Evolutionary conservation across 495 filamentous ascomycete genomes (phyloP).

Genomic region (Parmelia sp.): DNA sequence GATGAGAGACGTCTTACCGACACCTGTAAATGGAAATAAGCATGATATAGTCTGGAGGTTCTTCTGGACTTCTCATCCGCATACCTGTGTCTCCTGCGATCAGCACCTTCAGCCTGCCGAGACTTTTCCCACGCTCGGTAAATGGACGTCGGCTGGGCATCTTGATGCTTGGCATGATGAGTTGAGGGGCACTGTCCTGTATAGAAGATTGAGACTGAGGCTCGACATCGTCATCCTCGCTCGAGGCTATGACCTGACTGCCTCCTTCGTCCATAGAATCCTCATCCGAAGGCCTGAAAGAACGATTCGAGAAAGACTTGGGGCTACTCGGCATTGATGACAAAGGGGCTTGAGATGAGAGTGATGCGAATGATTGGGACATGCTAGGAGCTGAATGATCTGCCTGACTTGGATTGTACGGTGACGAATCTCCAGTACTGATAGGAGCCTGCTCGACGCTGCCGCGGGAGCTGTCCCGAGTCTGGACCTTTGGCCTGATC

Average conservation of each 20-base stretch:
- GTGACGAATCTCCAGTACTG: slow-evolving; percentile 15
- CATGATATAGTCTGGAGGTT: background rate
- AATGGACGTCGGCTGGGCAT: slow-evolving; percentile 94
- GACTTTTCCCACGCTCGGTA: slow-evolving; percentile 73
- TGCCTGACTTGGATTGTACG: slow-evolving; percentile 22
- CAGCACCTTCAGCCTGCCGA: slow-evolving; percentile 83
- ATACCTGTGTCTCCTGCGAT: slow-evolving; percentile 78
- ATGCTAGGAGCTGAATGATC: slow-evolving; percentile 27
- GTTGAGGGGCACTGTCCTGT: slow-evolving; percentile 61
- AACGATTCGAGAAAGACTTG: slow-evolving; percentile 45
- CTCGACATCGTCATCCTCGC: slow-evolving; percentile 36
- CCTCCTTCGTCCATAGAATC: slow-evolving; percentile 47
- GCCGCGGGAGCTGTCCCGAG: slow-evolving; percentile 28
- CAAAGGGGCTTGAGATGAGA: slow-evolving; percentile 39
- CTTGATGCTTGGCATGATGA: slow-evolving; percentile 95
- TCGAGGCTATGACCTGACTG: slow-evolving; percentile 44
- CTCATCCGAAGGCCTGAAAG: slow-evolving; percentile 44
- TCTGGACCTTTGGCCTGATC: slow-evolving; percentile 22
- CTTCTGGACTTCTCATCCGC: slow-evolving; percentile 15
- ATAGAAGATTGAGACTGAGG: slow-evolving; percentile 25
- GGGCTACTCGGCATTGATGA: slow-evolving; percentile 49
- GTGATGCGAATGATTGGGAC: slow-evolving; percentile 44
- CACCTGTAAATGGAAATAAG: slow-evolving; percentile 34
- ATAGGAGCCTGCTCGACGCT: slow-evolving; percentile 2
- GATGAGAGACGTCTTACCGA: slow-evolving; percentile 86